Evolutionary conservation across 352 stramenopile species (phyloP), one percentile per base, ranked within the genome.

Genomic region (Globisporangium cystogenes): DNA sequence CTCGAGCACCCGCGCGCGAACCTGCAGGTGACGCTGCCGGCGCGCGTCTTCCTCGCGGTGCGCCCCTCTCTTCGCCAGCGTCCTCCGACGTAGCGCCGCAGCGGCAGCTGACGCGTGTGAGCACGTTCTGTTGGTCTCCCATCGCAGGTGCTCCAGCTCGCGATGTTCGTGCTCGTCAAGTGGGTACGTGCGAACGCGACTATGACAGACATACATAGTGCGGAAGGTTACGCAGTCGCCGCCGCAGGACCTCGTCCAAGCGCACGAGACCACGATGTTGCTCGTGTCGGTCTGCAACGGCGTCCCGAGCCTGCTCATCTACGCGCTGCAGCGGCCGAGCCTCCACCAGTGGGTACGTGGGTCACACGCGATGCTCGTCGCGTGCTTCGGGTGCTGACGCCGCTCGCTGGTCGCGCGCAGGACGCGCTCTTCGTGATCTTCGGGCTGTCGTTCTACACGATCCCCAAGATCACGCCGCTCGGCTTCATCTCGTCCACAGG

Each of bases 391-490:
- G 11, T 2, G 35, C 21, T 51, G 12, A 43, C 20, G 44, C 2
- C 15, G 31, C 21, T 12, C 31, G 15, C 33, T 60, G n/a, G n/a
- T n/a, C n/a, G n/a, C 41, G 35, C 36, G 20, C 51, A 92, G 81
- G 82, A 93, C 59, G 79, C 79, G 16, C 60, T 93, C 35, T 93
- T 90, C 45, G 70, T 93, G 50, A 82, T 87, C 26, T 93, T 90
- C 65, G 82, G 82, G 0, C 62, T 93, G 24, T 90, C 79, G 29
- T 93, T 93, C 62, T 93, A 90, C 49, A 90, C 82, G 7, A 89
- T 90, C 48, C 82, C 82, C 39, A 93, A 93, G 62, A 74, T 93
- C 44, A 93, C 82, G 33, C 80, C 82, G 35, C 61, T 93, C 20
- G 76, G 82, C 47, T 93, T 90, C 53, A 76, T 90, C 11, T 74